These are phyloP conservation scores for Curvularia hawaiiensis DNA, from an alignment of 2,329 filamentous ascomycete genomes.

Conservation along the genomic window DNA sequence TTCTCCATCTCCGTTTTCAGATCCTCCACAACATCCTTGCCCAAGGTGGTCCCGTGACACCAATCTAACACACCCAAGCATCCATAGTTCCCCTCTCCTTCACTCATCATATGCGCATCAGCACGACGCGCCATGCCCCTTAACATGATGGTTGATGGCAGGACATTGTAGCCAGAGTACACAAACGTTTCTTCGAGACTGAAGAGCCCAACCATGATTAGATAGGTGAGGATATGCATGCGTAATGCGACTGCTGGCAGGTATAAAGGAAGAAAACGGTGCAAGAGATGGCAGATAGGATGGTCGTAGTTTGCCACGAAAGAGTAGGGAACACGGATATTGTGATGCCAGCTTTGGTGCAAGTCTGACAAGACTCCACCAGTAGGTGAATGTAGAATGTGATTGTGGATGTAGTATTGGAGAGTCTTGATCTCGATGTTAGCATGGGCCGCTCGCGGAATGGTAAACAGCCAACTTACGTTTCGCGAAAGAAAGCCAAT, in stretches of 20 bases:
- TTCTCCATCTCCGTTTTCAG: slow-evolving; percentile 61
- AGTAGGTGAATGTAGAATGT: slow-evolving; percentile 64
- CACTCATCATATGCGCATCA: slow-evolving; percentile 63
- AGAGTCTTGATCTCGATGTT: slow-evolving; percentile 57
- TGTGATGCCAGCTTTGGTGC: slow-evolving; percentile 65
- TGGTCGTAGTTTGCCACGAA: slow-evolving; percentile 71
- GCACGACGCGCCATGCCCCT: slow-evolving; percentile 61
- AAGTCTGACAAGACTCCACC: slow-evolving; percentile 38
- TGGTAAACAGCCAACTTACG: slow-evolving; percentile 44
- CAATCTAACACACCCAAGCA: slow-evolving; percentile 62
- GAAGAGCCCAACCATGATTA: slow-evolving; percentile 66
- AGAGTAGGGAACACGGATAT: slow-evolving; percentile 62
- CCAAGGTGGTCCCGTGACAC: slow-evolving; percentile 46
- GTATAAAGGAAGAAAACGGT: slow-evolving; percentile 68
- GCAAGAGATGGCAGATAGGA: slow-evolving; percentile 66
- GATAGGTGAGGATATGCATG: slow-evolving; percentile 74
- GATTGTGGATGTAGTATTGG: slow-evolving; percentile 76
- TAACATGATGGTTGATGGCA: slow-evolving; percentile 64
- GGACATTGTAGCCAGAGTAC: slow-evolving; percentile 69
- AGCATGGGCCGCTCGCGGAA: slow-evolving; percentile 16
- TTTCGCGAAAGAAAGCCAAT: slow-evolving; percentile 63
- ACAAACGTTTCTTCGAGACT: slow-evolving; percentile 70
- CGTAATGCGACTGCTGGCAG: slow-evolving; percentile 68
- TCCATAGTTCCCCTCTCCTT: slow-evolving; percentile 65
- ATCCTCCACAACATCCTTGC: slow-evolving; percentile 64